These are phyloP conservation scores for Suhomyces xylopsoci DNA, from an alignment of 805 yeast genomes.

Conservation along the genomic window DNA sequence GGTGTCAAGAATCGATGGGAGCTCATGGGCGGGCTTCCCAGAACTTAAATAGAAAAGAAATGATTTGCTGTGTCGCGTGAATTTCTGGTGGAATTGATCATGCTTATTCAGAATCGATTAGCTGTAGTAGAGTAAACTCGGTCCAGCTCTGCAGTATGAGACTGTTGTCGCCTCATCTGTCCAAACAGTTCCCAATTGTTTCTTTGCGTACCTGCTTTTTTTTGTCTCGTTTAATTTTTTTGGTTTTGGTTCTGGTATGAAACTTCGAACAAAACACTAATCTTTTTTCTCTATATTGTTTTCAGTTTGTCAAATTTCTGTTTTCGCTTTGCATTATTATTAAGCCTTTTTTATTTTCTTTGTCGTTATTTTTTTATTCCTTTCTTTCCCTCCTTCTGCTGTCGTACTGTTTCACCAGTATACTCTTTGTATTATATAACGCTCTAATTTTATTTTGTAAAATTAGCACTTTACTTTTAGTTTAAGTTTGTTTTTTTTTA, in stretches of 20 bases:
- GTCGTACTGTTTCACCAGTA: background rate
- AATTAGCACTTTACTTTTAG: background rate
- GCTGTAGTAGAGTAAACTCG: background rate
- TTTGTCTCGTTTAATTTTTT: background rate
- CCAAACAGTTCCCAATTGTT: background rate
- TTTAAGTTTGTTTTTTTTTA: background rate
- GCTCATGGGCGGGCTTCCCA: background rate
- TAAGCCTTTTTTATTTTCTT: background rate
- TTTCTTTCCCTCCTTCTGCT: background rate
- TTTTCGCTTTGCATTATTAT: background rate
- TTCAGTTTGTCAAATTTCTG: background rate
- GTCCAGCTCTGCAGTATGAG: background rate
- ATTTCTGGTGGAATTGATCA: background rate
- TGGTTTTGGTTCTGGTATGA: background rate
- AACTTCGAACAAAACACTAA: background rate
- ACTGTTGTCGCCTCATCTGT: background rate
- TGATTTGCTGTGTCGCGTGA: background rate
- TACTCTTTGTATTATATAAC: background rate
- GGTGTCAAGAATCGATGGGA: background rate
- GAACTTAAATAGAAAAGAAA: background rate
- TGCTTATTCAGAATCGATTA: background rate
- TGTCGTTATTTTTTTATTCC: background rate
- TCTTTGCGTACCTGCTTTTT: background rate
- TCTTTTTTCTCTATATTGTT: background rate
- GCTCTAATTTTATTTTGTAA: background rate